Conservation (phyloP, 306 rosid genomes). For the Notholithocarpus densiflorus region DNA sequence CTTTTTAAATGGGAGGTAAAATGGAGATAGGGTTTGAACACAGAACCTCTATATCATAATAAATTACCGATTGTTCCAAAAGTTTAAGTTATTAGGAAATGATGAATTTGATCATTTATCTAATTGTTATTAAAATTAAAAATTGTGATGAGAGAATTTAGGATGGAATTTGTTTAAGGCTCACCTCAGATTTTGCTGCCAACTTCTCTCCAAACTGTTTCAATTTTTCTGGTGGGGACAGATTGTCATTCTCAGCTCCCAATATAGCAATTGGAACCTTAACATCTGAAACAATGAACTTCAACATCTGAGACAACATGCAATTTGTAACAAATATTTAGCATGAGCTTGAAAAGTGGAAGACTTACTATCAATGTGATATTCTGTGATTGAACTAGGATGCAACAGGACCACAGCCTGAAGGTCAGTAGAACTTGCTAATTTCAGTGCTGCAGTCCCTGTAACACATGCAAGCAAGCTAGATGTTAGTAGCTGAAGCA, state of each 20-base stretch:
- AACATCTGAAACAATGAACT: constrained; percentile 32
- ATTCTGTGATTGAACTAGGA: constrained; percentile 30
- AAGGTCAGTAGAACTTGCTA: constrained; percentile 32
- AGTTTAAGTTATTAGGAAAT: too few species aligned
- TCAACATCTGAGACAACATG: background rate
- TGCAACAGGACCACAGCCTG: constrained; percentile 45
- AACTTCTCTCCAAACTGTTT: constrained; percentile 36
- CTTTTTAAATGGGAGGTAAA: too few species aligned
- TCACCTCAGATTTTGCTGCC: constrained; percentile 40
- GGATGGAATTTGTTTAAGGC: background rate
- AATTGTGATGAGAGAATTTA: background rate
- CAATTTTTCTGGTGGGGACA: constrained; percentile 33
- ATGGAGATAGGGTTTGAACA: too few species aligned
- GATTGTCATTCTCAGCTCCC: constrained; percentile 42
- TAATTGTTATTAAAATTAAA: background rate
- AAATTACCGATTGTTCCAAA: too few species aligned
- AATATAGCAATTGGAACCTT: constrained; percentile 47
- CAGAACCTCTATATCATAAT: background rate
- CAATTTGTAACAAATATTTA: background rate
- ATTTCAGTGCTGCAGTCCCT: constrained; percentile 40
- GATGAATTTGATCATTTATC: too few species aligned
- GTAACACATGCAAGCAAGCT: constrained; percentile 9
- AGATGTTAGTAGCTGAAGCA: background rate
- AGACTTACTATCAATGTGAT: constrained; percentile 29
- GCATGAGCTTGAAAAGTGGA: background rate